phyloP scores from a whole-genome alignment of 257 asterid species.

The Thymus mandschuricus region DNA sequence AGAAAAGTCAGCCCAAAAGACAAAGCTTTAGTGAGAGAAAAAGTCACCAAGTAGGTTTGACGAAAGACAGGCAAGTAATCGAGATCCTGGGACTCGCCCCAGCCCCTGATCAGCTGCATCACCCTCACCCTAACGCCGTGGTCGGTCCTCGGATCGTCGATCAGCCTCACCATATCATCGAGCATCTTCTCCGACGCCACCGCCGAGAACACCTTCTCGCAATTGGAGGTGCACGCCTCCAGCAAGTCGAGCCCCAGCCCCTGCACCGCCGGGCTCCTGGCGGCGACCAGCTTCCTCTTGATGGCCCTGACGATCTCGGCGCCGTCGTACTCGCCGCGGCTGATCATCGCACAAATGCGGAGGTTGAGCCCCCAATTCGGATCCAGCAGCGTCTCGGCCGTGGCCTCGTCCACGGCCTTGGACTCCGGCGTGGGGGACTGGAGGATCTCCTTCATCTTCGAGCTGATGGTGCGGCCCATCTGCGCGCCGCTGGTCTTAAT shows the following conservation, averaged over 20 bases:
- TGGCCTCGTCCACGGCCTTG: slow-evolving; percentile 85
- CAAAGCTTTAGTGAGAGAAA: not conserved
- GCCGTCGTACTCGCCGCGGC: slow-evolving; percentile 66
- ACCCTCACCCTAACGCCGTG: slow-evolving; percentile 68
- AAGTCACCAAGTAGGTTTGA: slow-evolving; percentile 70
- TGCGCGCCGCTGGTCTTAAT: slow-evolving; percentile 75
- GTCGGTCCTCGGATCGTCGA: slow-evolving; percentile 76
- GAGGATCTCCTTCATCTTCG: slow-evolving; percentile 80
- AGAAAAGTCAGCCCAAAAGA: slow-evolving; percentile 1
- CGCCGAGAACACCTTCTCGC: slow-evolving; percentile 88
- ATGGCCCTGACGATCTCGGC: slow-evolving; percentile 76
- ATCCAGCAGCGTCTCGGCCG: slow-evolving; percentile 61
- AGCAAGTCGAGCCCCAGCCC: slow-evolving; percentile 69
- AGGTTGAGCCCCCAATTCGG: slow-evolving; percentile 95
- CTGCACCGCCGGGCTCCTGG: slow-evolving; percentile 50
- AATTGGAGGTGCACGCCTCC: slow-evolving; percentile 86
- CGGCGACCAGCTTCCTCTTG: slow-evolving; percentile 66
- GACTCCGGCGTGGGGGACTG: slow-evolving; percentile 87
- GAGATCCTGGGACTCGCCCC: slow-evolving; percentile 91
- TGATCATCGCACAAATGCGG: slow-evolving; percentile 87
- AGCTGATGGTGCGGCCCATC: slow-evolving; percentile 76
- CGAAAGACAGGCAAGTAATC: slow-evolving; percentile 82
- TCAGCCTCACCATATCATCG: slow-evolving; percentile 85
- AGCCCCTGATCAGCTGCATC: slow-evolving; percentile 82
- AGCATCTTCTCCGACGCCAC: slow-evolving; percentile 92